Base-by-base conservation (phyloP, 305 asterid species). In the Fraxinus latifolia region DNA sequence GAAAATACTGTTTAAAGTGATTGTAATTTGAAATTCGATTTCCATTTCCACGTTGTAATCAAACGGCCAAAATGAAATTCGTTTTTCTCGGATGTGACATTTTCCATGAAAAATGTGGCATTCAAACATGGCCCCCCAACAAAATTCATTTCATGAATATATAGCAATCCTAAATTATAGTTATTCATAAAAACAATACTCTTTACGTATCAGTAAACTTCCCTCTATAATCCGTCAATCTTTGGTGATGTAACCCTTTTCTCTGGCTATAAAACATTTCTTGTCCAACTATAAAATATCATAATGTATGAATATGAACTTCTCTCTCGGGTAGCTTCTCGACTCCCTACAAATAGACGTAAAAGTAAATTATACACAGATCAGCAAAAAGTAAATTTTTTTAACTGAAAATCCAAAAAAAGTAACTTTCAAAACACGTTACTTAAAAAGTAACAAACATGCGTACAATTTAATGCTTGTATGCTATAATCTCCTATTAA, bases 331-430 rank as follows among this genome's bases (percentile, higher is more conserved):
- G 19, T 14, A 12, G 68, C 72, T 84, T 21, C 31, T 4, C 77
- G 76, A 68, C 84, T 60, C 85, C 74, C 89, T 87, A 87, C 80
- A 80, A 68, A 4, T 17, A 14, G 19, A 27, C 8, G 17, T 14
- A 68, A 68, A 68, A 29, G 33, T 25, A 14, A 50, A 50, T 50
- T 47, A 47, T 15, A 47, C 58, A 14, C 1, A 47, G 58, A 3
- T 6, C 25, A 17, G 25, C 67, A 55, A 55, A 19, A n/a, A 55
- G 9, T 19, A 19, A 17, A 0, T n/a, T 55, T n/a, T 17, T 55
- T 5, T 4, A 4, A n/a, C 15, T 25, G 5, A 65, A 9, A 9
- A 17, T 65, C 27, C 32, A 1, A 67, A 27, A 67, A 27, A 65
- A 11, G 39, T 27, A 27, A 5, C 3, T 14, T 68, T 14, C 15